Conservation (phyloP, 768 basidiomycete genomes). For the Rhizopogon vinicolor region DNA sequence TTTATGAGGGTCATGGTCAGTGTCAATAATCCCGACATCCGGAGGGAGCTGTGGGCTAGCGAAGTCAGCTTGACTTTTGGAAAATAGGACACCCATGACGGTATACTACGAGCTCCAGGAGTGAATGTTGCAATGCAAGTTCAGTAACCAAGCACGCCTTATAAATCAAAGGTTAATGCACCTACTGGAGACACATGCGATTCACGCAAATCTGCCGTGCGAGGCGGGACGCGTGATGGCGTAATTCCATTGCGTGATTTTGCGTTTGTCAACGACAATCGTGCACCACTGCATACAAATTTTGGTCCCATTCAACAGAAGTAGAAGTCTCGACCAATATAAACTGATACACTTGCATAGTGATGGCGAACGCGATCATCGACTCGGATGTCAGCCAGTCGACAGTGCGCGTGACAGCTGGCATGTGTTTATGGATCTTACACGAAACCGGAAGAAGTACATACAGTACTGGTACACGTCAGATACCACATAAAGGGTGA, state of each 20-base stretch:
- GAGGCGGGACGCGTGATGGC: conserved; percentile 7
- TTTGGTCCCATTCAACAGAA: background rate
- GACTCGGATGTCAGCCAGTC: background rate
- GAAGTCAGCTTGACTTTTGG: background rate
- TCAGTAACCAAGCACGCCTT: background rate
- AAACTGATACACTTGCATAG: background rate
- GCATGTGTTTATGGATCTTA: background rate
- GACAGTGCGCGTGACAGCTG: background rate
- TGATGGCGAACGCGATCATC: background rate
- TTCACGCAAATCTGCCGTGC: background rate
- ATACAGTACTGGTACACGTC: background rate
- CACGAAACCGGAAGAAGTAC: background rate
- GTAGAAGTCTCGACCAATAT: background rate
- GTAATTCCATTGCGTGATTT: conserved; percentile 29
- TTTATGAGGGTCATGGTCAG: conserved; percentile 46
- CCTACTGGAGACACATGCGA: background rate
- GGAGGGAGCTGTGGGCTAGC: background rate
- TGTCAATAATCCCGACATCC: background rate
- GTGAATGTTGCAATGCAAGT: background rate
- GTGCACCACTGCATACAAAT: background rate
- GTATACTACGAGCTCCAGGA: background rate
- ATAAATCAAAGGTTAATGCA: background rate
- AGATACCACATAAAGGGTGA: background rate
- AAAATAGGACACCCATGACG: background rate
- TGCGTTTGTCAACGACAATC: conserved; percentile 16